Percentiles rank a stretch among this genome's conserved stretches.
phyloP scores from a whole-genome alignment of 2,329 filamentous ascomycete genomes.

The Alternaria gansuensis region DNA sequence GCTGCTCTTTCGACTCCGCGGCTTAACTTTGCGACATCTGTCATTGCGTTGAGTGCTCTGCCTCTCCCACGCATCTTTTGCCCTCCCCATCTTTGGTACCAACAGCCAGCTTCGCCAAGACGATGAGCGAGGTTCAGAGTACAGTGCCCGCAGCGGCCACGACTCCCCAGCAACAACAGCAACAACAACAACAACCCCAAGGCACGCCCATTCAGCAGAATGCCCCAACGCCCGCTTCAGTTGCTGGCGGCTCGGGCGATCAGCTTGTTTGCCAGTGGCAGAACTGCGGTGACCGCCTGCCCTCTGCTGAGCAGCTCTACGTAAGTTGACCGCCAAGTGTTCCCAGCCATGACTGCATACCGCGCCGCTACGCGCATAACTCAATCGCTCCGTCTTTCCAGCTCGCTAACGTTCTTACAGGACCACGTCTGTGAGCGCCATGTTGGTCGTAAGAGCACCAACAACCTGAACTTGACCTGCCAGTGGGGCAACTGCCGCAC shows the following conservation, averaged over 20 bases:
- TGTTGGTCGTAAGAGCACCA: constrained; percentile 98
- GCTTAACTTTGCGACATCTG: constrained; percentile 6
- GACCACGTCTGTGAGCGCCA: constrained; percentile 98
- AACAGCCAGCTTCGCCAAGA: constrained; percentile 22
- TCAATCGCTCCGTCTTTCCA: neutral
- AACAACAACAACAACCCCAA: constrained; percentile 47
- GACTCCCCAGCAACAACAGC: constrained; percentile 46
- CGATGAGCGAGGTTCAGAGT: constrained; percentile 32
- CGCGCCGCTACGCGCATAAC: neutral
- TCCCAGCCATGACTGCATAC: neutral
- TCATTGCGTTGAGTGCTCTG: constrained; percentile 11
- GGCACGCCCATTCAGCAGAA: constrained; percentile 47
- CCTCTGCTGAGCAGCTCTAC: constrained; percentile 69
- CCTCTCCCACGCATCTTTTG: neutral
- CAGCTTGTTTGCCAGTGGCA: constrained; percentile 68
- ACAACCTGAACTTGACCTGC: constrained; percentile 96
- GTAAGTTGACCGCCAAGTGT: constrained; percentile 55
- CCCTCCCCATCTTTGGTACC: constrained; percentile 1
- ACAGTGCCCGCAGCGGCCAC: constrained; percentile 37
- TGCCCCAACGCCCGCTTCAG: constrained; percentile 43
- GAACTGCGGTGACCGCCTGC: constrained; percentile 67
- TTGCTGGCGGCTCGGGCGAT: constrained; percentile 50
- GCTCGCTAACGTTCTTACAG: constrained; percentile 58
- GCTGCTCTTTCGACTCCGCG: constrained; percentile 9
- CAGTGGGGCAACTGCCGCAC: constrained; percentile 97